Base-by-base conservation (phyloP, 2,329 filamentous ascomycete species). In the Coniochaeta sp. region DNA sequence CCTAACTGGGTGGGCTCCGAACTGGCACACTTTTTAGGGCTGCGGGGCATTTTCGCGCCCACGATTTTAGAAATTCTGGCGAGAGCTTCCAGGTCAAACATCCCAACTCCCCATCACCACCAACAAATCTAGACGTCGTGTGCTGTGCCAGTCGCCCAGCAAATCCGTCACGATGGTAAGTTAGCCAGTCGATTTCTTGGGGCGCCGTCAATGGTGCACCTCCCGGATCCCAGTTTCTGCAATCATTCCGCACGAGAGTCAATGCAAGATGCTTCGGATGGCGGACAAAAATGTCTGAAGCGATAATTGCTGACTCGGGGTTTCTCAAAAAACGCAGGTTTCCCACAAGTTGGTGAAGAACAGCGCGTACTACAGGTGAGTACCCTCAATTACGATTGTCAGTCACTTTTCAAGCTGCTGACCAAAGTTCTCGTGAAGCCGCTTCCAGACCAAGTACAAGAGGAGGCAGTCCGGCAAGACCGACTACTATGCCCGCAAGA, bases 361-460 rank as follows among this genome's bases (percentile, higher is more conserved):
- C 86, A 92, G 89, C 81, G 90, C 95, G 77, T 99, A 98, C 91
- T 97, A 90, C 87, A 96, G 91, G 91, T 96, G 74, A 88, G 89
- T 80, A 62, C 61, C 62, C 60, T 54, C 55, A 64, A 58, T 36
- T 12, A 9, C 34, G 34, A 14, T 38, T 56, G 44, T 19, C 60
- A 40, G 34, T 14, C 38, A 50, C 17, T 17, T 63, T 6, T 6
- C 19, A 19, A 28, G 22, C 19, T 38, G 54, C 54, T 57, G 54
- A 57, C 54, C 22, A 17, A 22, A 36, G 4, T 57, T 16, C n/a
- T 38, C 33, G 65, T 50, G 60, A 77, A 96, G 93, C 79, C 92
- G 95, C 81, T 99, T 90, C 88, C 95, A 99, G 86, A 97, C 95
- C 78, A 99, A 99, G 89, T 99, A 97, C 90, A 95, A 92, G 86